Conservation (phyloP, 495 filamentous ascomycete species). For the Friedmanniomyces endolithicus region DNA sequence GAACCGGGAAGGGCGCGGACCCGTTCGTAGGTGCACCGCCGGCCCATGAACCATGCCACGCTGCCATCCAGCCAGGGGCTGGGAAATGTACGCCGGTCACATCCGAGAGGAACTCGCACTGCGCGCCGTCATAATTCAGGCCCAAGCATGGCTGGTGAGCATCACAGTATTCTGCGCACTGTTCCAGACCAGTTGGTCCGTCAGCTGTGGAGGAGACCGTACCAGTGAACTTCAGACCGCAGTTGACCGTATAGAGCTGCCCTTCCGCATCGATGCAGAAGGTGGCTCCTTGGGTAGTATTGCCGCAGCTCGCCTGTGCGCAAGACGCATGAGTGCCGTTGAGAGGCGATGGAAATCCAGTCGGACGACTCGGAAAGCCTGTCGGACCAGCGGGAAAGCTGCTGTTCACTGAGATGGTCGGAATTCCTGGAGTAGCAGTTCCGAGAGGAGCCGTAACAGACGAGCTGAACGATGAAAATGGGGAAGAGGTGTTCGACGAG, state of each 20-base stretch:
- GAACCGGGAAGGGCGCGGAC: neutral
- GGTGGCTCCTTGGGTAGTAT: neutral
- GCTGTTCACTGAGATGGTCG: neutral
- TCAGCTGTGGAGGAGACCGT: neutral
- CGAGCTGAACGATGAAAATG: neutral
- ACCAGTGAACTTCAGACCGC: neutral
- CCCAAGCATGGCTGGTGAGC: neutral
- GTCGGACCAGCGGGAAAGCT: neutral
- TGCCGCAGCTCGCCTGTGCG: neutral
- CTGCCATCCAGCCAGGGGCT: neutral
- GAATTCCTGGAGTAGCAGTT: neutral
- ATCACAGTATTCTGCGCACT: neutral
- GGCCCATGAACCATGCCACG: neutral
- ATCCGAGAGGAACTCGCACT: neutral
- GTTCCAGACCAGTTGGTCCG: neutral
- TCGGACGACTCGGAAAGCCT: neutral
- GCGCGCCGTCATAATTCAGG: neutral
- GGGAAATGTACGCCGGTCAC: neutral
- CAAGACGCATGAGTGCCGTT: neutral
- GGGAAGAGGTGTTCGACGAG: neutral
- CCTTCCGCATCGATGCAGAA: neutral
- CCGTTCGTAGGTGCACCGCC: neutral
- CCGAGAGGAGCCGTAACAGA: neutral
- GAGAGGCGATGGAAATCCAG: neutral
- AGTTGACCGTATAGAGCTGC: slow-evolving; percentile 1